phyloP scores from a whole-genome alignment of 2,329 filamentous ascomycete genomes.

The Fusarium longipes region DNA sequence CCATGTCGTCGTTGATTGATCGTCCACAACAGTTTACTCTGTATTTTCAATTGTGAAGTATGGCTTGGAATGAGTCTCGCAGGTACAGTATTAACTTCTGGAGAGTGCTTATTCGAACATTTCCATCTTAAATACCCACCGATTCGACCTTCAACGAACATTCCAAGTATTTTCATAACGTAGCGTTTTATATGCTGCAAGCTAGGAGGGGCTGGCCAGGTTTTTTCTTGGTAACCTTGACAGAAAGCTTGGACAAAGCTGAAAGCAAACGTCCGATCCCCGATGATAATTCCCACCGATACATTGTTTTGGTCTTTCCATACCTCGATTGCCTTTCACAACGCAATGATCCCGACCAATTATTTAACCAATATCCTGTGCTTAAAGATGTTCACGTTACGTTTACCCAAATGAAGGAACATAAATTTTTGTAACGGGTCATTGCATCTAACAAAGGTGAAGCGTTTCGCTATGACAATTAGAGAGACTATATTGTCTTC shows the following conservation, averaged over 20 bases:
- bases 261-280: slow-evolving; percentile 13
- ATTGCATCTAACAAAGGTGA: neutral
- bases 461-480: neutral
- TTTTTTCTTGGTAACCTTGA: slow-evolving; percentile 30
- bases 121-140: neutral
- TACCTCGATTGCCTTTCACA: neutral
- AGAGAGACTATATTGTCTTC: neutral
- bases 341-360: neutral
- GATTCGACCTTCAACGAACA: no score
- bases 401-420: neutral
- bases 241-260: slow-evolving; percentile 22
- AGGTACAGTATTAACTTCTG: no score
- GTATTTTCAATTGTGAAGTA: neutral
- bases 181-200: slow-evolving; percentile 13
- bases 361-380: neutral
- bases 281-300: neutral
- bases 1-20: neutral
- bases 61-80: neutral
- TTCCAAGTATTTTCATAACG: neutral
- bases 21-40: neutral
- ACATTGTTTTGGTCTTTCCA: neutral
- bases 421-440: no score
- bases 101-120: neutral
- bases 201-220: slow-evolving; percentile 26
- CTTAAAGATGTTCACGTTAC: neutral